A percentile compares a stretch with the other conserved stretches of the same genome.
These are phyloP conservation scores for Globisporangium lucens DNA, from an alignment of 352 stramenopile species.

Conservation along the genomic window DNA sequence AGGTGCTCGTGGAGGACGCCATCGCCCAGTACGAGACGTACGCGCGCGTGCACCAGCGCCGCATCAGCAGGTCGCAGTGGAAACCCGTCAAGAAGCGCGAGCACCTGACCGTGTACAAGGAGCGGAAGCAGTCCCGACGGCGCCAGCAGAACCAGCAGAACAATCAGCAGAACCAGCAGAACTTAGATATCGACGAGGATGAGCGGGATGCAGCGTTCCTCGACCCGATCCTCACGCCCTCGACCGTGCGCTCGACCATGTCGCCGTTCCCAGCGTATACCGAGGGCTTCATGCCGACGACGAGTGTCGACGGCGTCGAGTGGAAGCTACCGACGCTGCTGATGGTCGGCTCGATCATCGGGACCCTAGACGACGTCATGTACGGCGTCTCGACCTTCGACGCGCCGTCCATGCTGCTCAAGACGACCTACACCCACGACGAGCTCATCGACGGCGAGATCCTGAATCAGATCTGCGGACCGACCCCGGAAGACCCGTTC, in stretches of 20 bases:
- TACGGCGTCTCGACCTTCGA: constrained; percentile 43
- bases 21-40: constrained; percentile 36
- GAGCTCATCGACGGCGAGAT: constrained; percentile 14
- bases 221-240: constrained; percentile 11
- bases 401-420: constrained; percentile 46
- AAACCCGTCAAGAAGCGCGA: constrained; percentile 42
- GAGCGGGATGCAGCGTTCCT: neutral
- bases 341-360: constrained; percentile 44
- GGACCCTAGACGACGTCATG: constrained; percentile 61
- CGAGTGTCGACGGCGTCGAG: neutral
- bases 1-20: constrained; percentile 36
- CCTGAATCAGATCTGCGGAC: constrained; percentile 7
- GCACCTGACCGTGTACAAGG: constrained; percentile 35
- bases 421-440: constrained; percentile 48
- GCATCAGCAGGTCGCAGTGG: constrained; percentile 37
- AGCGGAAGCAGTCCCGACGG: constrained; percentile 9
- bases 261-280: constrained; percentile 1
- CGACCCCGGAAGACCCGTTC: constrained; percentile 21
- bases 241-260: constrained; percentile 14
- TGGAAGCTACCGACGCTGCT: constrained; percentile 35
- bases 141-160: neutral
- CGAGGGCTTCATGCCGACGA: constrained; percentile 11
- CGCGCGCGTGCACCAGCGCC: constrained; percentile 18
- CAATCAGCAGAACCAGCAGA: neutral
- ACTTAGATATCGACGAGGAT: neutral